Base-by-base conservation (phyloP, 1,284 basidiomycete genomes). In the Cutaneotrichosporon sp. region DNA sequence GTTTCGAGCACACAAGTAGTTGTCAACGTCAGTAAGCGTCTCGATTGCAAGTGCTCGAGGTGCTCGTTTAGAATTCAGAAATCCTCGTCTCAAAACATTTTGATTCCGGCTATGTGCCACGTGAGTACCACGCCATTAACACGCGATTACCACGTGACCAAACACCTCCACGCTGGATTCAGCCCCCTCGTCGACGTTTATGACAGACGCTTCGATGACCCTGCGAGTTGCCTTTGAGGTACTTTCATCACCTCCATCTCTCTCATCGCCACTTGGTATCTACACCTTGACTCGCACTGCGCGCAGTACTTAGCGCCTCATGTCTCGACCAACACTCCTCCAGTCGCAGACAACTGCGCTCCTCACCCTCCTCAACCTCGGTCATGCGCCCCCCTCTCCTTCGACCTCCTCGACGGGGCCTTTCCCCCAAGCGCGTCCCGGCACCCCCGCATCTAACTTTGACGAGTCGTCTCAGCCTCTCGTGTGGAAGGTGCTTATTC, bases 401-500 rank as follows among this genome's bases (percentile, higher is more conserved):
- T 31, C 42, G 3, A 14, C 57, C 31, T 32, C 58, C 14, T 19
- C 53, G 17, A 43, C 61, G 10, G 60, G 63, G 17, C 62, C 68
- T 0, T 70, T 62, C 52, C 67, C 66, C 12, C 11, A 12, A 22
- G 11, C 38, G 3, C 62, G 76, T 16, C 66, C 69, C 9, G 50
- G 63, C 5, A 63, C 68, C 2, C 69, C 67, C 14, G 59, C 66
- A 8, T 48, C 63, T 0, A 51, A 52, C 4, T 64, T 70, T 33
- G 72, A 70, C 19, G 68, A 75, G 31, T 56, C 46, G 8, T 54
- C 69, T 1, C 64, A 82, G n/a, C 88, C 90, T 26, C 84, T 90
- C 5, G 85, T 96, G 5, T 99, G 96, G 94, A 99, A 98, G 75
- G 86, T 98, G 8, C 79, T 99, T 8, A 85, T 99, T 1, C 79